Base-by-base conservation (phyloP, 225 moss, liverwort and hornwort genomes). In the Thuidium tamariscinum region DNA sequence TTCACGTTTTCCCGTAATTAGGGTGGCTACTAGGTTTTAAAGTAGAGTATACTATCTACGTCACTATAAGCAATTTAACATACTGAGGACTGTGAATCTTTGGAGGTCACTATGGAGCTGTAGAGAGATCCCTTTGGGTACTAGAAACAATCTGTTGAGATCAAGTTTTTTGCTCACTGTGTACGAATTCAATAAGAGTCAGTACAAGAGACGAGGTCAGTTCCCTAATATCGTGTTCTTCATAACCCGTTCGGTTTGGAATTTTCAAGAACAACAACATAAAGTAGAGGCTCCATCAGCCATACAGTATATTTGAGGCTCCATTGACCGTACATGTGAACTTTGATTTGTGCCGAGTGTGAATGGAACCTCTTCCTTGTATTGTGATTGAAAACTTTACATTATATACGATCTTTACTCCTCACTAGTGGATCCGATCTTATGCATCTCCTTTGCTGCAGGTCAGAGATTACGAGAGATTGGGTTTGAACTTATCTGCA, bases 401-500 rank as follows among this genome's bases (percentile, higher is more conserved):
- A 41, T 29, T 41, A 42, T 42, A n/a, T 52, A 14, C 34, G 74
- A 42, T 81, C 44, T 48, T 60, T 27, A 60, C 15, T 48, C 19
- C 74, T 74, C 21, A 46, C 46, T 84, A 25, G 57, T 74, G 64
- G 64, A 64, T 44, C 46, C 46, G 36, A 36, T 46, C 46, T 64
- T 60, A 42, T 67, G 54, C 20, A 15, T 62, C 51, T 61, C 56
- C 49, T 59, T 80, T 79, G 75, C 62, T 91, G 89, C 93, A 97
- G 97, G 92, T 98, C 73, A 95, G 94, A 85, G 98, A 98, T 86
- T 98, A 93, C 91, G 95, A 98, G 89, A 93, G 98, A 75, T 77
- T 99, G 66, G 98, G 98, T 32, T 82, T 99, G 91, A 96, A 97
- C 80, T 93, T 99, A 25, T 91, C 92, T 83, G 82, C 93, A 81